A percentile compares a stretch with the other conserved stretches of the same genome.
Evolutionary conservation across 768 basidiomycete genomes (phyloP).

Genomic region (Chiua virens): DNA sequence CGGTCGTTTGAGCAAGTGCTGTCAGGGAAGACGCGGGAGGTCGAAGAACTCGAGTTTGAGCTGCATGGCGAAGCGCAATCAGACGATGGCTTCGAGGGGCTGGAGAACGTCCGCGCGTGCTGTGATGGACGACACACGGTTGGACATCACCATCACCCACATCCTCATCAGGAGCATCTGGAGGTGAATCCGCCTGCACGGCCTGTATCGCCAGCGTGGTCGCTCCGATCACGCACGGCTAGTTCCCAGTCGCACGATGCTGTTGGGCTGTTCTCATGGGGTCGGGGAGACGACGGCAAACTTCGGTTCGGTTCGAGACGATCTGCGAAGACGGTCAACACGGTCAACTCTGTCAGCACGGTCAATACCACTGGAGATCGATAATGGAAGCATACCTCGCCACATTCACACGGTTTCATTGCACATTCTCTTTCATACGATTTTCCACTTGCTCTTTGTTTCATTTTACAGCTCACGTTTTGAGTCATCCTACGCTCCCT

Average conservation of each 20-base stretch:
- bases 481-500: constrained; percentile 31
- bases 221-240: constrained; percentile 79
- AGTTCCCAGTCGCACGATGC: constrained; percentile 71
- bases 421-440: constrained; percentile 2
- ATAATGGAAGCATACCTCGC: constrained; percentile 11
- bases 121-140: constrained; percentile 89
- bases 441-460: not conserved
- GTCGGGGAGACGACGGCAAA: constrained; percentile 59
- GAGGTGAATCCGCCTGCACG: constrained; percentile 51
- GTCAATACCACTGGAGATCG: constrained; percentile 22
- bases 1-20: constrained; percentile 62
- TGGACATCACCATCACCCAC: constrained; percentile 62
- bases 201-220: constrained; percentile 82
- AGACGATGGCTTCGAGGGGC: constrained; percentile 83
- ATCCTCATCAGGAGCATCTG: constrained; percentile 56
- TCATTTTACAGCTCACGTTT: constrained; percentile 17
- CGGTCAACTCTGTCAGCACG: constrained; percentile 18
- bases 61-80: constrained; percentile 70
- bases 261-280: constrained; percentile 69
- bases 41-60: constrained; percentile 79
- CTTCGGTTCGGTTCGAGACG: constrained; percentile 75
- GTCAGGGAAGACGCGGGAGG: constrained; percentile 37
- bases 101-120: constrained; percentile 94
- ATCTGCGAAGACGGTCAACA: constrained; percentile 42
- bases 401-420: not conserved